Conservation (phyloP, 2,329 filamentous ascomycete genomes). For the Aspergillus flavus region DNA sequence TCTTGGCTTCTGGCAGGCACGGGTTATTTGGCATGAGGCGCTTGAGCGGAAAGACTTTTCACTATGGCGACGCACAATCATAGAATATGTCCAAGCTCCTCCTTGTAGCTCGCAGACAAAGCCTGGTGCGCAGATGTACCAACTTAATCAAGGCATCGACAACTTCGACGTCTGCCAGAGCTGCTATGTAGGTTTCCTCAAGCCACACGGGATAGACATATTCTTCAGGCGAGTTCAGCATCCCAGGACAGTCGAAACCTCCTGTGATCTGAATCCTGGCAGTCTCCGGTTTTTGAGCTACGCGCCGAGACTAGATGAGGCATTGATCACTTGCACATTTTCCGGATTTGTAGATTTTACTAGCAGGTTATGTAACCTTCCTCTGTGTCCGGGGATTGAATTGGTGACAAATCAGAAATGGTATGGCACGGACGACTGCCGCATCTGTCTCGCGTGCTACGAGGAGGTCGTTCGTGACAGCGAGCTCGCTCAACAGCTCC, state of each 20-base stretch:
- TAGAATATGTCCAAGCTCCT: not conserved
- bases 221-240: not conserved
- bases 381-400: not conserved
- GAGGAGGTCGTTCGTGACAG: not conserved
- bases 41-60: not conserved
- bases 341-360: not conserved
- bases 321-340: not conserved
- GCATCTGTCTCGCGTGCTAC: not conserved
- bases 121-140: not conserved
- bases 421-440: not conserved
- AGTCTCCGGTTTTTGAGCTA: not conserved
- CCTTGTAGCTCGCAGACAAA: not conserved
- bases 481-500: not conserved
- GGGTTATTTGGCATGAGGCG: not conserved
- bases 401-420: not conserved
- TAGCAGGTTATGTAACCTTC: not conserved
- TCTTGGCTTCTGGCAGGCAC: not conserved
- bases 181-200: not conserved
- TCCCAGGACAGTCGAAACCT: not conserved
- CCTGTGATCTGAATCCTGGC: not conserved
- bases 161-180: not conserved
- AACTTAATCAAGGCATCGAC: not conserved
- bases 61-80: not conserved
- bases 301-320: not conserved
- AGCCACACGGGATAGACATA: not conserved